Percentiles rank a stretch among this genome's conserved stretches.
Evolutionary conservation across 306 rosid genomes (phyloP).

Genomic region (Vicia faba): DNA sequence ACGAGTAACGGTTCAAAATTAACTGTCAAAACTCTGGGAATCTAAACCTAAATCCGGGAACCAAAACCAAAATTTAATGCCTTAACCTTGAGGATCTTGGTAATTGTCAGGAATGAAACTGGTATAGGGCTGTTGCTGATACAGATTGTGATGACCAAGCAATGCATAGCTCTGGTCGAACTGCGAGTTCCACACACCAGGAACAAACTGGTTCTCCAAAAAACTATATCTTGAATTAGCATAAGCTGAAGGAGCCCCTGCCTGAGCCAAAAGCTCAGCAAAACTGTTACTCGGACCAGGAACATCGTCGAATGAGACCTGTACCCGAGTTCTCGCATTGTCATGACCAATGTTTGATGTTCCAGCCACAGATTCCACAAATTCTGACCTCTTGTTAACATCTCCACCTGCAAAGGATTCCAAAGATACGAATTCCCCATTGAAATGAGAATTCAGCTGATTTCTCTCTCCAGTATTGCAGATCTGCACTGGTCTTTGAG

Average conservation of each 20-base stretch:
- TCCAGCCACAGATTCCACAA: not conserved
- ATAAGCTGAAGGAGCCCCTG: constrained; percentile 16
- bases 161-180: constrained; percentile 8
- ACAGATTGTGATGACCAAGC: not conserved
- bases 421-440: constrained; percentile 24
- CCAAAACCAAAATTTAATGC: constrained; percentile 16
- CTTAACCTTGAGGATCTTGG: constrained; percentile 41
- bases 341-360: constrained; percentile 30
- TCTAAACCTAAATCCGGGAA: not conserved
- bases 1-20: not conserved
- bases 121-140: not conserved
- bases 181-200: constrained; percentile 8
- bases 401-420: constrained; percentile 5
- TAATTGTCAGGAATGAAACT: not conserved
- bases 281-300: constrained; percentile 24
- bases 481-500: constrained; percentile 42
- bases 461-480: constrained; percentile 24
- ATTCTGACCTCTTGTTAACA: not conserved
- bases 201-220: constrained; percentile 20
- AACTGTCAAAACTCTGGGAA: not conserved
- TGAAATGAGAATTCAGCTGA: constrained; percentile 4
- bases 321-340: constrained; percentile 18
- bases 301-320: not conserved
- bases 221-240: constrained; percentile 1
- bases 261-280: constrained; percentile 38